Conservation (phyloP, 768 basidiomycete species). For the Chalciporus chontae region DNA sequence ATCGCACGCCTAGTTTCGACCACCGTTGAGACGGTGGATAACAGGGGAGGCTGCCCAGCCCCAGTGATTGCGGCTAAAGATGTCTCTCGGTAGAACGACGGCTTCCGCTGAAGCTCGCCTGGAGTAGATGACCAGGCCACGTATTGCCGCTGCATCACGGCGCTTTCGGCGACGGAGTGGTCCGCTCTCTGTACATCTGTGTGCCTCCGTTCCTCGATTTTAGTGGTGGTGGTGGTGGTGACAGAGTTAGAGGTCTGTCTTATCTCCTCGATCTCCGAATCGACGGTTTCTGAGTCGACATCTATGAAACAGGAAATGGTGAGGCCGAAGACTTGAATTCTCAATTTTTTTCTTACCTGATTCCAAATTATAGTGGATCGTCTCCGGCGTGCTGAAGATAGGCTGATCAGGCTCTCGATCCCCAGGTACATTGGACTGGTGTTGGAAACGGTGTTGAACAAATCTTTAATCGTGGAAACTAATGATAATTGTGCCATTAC, state of each 20-base stretch:
- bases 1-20: neutral
- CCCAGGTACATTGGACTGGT: neutral
- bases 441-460: neutral
- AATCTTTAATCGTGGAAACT: neutral
- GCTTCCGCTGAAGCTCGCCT: neutral
- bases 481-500: neutral
- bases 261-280: neutral
- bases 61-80: neutral
- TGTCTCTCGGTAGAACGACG: neutral
- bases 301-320: neutral
- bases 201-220: neutral
- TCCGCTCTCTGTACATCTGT: neutral
- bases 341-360: neutral
- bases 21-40: neutral
- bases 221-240: neutral
- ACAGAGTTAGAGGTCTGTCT: neutral
- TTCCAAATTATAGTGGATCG: neutral
- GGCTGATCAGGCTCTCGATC: neutral
- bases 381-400: neutral
- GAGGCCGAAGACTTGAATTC: neutral
- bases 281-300: neutral
- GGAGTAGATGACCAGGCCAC: neutral
- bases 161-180: neutral
- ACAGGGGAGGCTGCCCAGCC: neutral
- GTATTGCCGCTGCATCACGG: neutral